Percentiles rank a stretch among this genome's conserved stretches.
Conservation (phyloP, 306 rosid species). For the Notholithocarpus densiflorus region DNA sequence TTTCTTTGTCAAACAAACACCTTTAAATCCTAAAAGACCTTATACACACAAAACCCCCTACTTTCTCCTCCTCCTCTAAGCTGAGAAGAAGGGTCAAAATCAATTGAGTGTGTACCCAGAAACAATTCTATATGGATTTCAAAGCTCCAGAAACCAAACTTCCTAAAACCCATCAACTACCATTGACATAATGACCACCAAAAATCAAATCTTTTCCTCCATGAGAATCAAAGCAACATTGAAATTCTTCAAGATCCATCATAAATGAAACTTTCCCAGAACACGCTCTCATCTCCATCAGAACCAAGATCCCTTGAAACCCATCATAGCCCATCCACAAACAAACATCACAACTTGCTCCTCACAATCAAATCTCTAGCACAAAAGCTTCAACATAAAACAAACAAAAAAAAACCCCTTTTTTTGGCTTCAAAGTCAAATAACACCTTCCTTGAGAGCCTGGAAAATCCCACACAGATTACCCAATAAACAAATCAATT, state of each 20-base stretch:
- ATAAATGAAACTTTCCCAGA: slow-evolving; percentile 31
- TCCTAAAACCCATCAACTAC: slow-evolving; percentile 42
- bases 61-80: slow-evolving; percentile 18
- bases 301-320: slow-evolving; percentile 28
- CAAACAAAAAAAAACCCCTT: slow-evolving; percentile 7
- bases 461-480: slow-evolving; percentile 49
- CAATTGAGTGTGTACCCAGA: slow-evolving; percentile 10
- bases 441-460: slow-evolving; percentile 65
- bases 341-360: slow-evolving; percentile 16
- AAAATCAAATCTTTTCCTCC: slow-evolving; percentile 24
- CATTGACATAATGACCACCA: slow-evolving; percentile 5
- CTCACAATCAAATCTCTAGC: slow-evolving; percentile 33
- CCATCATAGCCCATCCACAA: slow-evolving; percentile 39
- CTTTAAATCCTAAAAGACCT: slow-evolving; percentile 23
- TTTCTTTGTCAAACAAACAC: slow-evolving; percentile 5
- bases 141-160: slow-evolving; percentile 26
- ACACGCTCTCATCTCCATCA: slow-evolving; percentile 42
- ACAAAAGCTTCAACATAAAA: background rate
- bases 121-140: slow-evolving; percentile 14
- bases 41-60: slow-evolving; percentile 22
- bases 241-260: slow-evolving; percentile 34
- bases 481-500: slow-evolving; percentile 28
- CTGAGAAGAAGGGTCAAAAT: slow-evolving; percentile 35
- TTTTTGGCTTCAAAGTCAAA: slow-evolving; percentile 57
- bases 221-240: slow-evolving; percentile 30